A percentile compares a stretch with the other conserved stretches of the same genome.
Conservation (phyloP, 2,329 filamentous ascomycete species). For the Chrysosporium queenslandicum region DNA sequence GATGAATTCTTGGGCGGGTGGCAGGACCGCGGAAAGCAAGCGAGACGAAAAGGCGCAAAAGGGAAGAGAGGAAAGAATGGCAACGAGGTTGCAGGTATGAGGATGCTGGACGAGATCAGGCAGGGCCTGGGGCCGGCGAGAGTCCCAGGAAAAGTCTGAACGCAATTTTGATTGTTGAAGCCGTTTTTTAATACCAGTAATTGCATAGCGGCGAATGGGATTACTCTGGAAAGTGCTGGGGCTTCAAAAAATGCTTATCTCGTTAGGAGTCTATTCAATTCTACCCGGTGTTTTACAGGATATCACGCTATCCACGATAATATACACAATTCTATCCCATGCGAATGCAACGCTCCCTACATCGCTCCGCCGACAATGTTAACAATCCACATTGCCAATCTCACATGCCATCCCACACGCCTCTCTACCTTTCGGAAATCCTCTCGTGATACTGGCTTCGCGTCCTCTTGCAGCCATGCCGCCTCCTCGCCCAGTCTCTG, state of each 20-base stretch:
- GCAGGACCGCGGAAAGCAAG: constrained; percentile 36
- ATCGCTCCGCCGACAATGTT: constrained; percentile 76
- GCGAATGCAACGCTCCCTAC: constrained; percentile 36
- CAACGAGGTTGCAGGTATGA: constrained; percentile 67
- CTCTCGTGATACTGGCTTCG: constrained; percentile 56
- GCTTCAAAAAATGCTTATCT: not conserved
- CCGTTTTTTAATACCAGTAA: not conserved
- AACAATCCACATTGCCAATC: constrained; percentile 90
- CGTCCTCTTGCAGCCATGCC: constrained; percentile 65
- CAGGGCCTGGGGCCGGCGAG: constrained; percentile 67
- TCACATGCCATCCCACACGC: constrained; percentile 72
- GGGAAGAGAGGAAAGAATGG: constrained; percentile 64
- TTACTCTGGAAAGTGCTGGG: not conserved
- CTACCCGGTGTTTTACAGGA: not conserved
- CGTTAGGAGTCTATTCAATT: not conserved
- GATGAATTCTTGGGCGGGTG: constrained; percentile 76
- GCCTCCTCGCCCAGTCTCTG: constrained; percentile 67
- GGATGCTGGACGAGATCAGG: constrained; percentile 84
- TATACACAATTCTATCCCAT: too few species aligned
- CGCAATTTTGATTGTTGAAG: not conserved
- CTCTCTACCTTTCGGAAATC: constrained; percentile 75
- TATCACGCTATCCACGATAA: not conserved
- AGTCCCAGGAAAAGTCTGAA: constrained; percentile 37
- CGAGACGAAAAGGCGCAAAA: constrained; percentile 37
- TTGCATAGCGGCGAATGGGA: constrained; percentile 7